Conservation (phyloP, 2,329 filamentous ascomycete species). For the Magnaporthiopsis poae region DNA sequence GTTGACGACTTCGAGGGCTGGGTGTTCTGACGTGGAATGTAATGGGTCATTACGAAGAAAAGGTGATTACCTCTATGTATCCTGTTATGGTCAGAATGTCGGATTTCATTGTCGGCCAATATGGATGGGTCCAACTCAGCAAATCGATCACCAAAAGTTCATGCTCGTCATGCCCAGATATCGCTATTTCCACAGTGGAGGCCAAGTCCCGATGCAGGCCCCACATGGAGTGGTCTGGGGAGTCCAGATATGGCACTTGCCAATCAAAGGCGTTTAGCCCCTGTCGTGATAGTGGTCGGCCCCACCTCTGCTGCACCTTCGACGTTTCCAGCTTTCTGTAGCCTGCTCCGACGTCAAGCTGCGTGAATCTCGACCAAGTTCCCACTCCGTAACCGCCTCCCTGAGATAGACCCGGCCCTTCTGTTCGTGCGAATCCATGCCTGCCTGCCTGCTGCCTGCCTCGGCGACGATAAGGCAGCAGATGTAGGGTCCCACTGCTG, state of each 20-base stretch:
- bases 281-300: too few species aligned
- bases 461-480: slow-evolving; percentile 1
- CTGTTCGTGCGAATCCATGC: background rate
- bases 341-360: background rate
- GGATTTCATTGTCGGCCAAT: background rate
- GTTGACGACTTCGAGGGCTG: slow-evolving; percentile 65
- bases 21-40: slow-evolving; percentile 21
- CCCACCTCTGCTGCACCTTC: background rate
- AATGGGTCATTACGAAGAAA: background rate
- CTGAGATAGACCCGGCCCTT: too few species aligned
- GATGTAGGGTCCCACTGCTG: background rate
- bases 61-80: background rate
- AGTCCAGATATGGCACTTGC: background rate
- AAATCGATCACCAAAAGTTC: background rate
- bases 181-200: background rate
- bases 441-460: too few species aligned
- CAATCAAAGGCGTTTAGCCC: too few species aligned
- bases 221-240: background rate
- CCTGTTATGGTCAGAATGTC: background rate
- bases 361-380: background rate
- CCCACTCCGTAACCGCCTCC: background rate
- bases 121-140: background rate
- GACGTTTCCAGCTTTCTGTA: background rate
- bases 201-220: background rate
- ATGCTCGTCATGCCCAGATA: background rate